A percentile compares a stretch with the other conserved stretches of the same genome.
These are phyloP conservation scores for Pseudopithomyces chartarum DNA, from an alignment of 2,329 filamentous ascomycete species.

Conservation along the genomic window DNA sequence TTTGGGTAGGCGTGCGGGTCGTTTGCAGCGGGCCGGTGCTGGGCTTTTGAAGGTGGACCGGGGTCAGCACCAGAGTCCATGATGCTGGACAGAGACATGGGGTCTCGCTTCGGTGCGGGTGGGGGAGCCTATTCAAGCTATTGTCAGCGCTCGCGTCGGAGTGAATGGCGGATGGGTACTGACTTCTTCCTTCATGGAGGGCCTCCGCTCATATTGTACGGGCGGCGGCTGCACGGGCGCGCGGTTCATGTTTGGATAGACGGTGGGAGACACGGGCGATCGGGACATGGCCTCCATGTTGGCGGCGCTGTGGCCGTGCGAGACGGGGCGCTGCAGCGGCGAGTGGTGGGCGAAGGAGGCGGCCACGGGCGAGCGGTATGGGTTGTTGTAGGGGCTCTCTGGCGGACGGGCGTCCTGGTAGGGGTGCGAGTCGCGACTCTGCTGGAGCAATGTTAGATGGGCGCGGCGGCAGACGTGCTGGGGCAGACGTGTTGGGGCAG, in stretches of 20 bases:
- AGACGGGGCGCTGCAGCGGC: constrained; percentile 45
- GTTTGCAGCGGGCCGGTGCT: constrained; percentile 41
- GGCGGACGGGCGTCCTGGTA: constrained; percentile 39
- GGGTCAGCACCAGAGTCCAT: constrained; percentile 82
- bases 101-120: constrained; percentile 76
- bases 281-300: constrained; percentile 44
- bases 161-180: constrained; percentile 14
- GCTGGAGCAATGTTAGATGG: constrained; percentile 28
- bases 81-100: constrained; percentile 96
- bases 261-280: constrained; percentile 45
- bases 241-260: constrained; percentile 38
- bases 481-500: too few species aligned
- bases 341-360: constrained; percentile 40
- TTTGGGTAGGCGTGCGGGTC: constrained; percentile 25
- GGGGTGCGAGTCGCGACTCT: constrained; percentile 42
- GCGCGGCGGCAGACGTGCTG: constrained; percentile 14
- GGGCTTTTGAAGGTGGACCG: constrained; percentile 54
- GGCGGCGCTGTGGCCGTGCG: constrained; percentile 37
- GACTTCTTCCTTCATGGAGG: constrained; percentile 45
- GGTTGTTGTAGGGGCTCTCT: constrained; percentile 42
- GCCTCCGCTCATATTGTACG: constrained; percentile 33
- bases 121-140: constrained; percentile 57
- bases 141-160: constrained; percentile 22
- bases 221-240: constrained; percentile 44
- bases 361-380: constrained; percentile 45